These are phyloP conservation scores for Setaria italica DNA, from an alignment of 202 grass and related monocot genomes.

Conservation along the genomic window DNA sequence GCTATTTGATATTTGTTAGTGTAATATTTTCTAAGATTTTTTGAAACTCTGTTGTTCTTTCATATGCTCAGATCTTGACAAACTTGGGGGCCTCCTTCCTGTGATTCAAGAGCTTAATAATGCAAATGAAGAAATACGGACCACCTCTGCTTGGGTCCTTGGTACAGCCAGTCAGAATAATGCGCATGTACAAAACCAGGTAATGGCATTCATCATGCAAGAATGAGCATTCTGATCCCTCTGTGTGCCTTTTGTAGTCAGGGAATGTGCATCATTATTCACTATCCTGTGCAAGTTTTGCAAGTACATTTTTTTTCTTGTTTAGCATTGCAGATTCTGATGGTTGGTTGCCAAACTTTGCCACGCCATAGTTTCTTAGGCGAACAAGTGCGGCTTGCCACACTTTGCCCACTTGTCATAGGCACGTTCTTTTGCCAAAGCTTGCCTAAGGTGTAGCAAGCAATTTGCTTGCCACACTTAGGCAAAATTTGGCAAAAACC, in stretches of 20 bases:
- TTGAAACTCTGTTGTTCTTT: constrained; percentile 25
- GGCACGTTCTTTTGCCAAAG: background rate
- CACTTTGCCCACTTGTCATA: background rate
- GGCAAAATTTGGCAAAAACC: background rate
- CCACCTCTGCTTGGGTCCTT: constrained; percentile 77
- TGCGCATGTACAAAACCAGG: constrained; percentile 88
- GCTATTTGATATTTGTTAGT: background rate
- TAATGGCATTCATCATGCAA: constrained; percentile 34
- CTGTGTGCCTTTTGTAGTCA: background rate
- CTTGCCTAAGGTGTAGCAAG: background rate
- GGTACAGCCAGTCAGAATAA: constrained; percentile 93
- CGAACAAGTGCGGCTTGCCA: background rate
- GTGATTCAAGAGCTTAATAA: constrained; percentile 80
- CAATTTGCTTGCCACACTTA: background rate
- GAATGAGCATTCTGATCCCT: constrained; percentile 17
- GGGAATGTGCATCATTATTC: constrained; percentile 16
- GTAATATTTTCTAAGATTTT: constrained; percentile 21
- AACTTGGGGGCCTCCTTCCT: constrained; percentile 78
- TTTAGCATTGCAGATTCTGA: background rate
- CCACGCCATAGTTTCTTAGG: background rate
- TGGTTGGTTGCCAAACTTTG: constrained; percentile 17
- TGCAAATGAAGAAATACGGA: constrained; percentile 72
- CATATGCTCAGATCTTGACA: constrained; percentile 78
- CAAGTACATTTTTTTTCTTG: background rate
- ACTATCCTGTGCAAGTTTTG: constrained; percentile 1